Base-by-base conservation (phyloP, 441 rosid genomes). In the Pelargonium myrrhifolium region DNA sequence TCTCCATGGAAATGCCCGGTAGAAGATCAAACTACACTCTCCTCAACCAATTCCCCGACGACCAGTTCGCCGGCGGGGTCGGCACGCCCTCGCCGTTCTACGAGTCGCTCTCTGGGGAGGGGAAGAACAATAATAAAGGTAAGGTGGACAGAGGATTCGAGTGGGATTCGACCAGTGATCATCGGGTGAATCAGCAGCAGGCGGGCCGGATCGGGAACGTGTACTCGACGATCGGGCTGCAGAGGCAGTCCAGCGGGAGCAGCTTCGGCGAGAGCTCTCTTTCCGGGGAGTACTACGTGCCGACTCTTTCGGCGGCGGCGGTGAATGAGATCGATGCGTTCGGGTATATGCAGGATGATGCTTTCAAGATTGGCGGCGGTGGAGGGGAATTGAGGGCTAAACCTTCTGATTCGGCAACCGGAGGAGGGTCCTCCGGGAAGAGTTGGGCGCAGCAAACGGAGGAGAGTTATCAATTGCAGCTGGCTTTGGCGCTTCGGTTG, bases 381-480 rank as follows among this genome's bases (percentile, higher is more conserved):
- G 83, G 76, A 11, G 79, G 83, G 53, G 86, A 87, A 72, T 71
- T 75, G 78, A 84, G 85, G 79, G 49, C 60, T 12, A 82, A 79
- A 67, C 74, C 69, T 72, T 73, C 55, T 28, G 89, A 81, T 12
- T 49, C 74, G 60, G 76, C 76, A 4, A 28, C 31, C 31, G 31
- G 31, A 12, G 75, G 81, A 0, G 86, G 81, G 1, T 76, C 89
- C 9, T 83, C 83, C 3, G 96, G 88, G 75, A 94, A 86, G 79
- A 92, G 96, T 79, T 94, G 97, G 99, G 99, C 98, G 66, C 97
- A 85, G 79, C 96, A 89, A 83, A 94, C 99, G 67, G 99, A 94
- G 74, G 99, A 94, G 90, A 94, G 98, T 76, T 94, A 94, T 45
- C 99, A 94, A 86, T 81, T 94, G 77, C 99, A 94, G 85, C 75